Evolutionary conservation across 225 moss, liverwort and hornwort species (phyloP).

Genomic region (Thuidium tamariscinum): DNA sequence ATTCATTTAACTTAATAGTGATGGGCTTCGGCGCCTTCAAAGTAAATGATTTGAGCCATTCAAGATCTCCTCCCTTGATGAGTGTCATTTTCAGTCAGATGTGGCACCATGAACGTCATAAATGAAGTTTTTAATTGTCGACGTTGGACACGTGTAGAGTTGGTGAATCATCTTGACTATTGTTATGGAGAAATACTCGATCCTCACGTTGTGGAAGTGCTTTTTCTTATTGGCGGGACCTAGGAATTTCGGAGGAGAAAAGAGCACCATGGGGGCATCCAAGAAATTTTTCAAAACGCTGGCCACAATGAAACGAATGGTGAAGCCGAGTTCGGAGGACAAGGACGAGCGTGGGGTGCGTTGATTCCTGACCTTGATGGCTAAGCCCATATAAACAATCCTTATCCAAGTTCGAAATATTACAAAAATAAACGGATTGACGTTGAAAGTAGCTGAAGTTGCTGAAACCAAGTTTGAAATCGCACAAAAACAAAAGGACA

Average conservation of each 20-base stretch:
- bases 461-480: not conserved
- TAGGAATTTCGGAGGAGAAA: not conserved
- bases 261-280: conserved; percentile 13
- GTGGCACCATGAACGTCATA: not conserved
- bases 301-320: conserved; percentile 30
- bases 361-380: not conserved
- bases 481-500: not conserved
- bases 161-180: not conserved
- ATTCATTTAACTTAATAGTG: not conserved
- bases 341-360: conserved; percentile 25
- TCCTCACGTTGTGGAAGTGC: not conserved
- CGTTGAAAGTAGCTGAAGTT: not conserved
- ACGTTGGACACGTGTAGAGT: not conserved
- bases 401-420: not conserved
- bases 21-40: not conserved
- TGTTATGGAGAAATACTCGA: not conserved
- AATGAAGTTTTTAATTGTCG: not conserved
- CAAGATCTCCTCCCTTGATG: not conserved
- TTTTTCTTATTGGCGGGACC: not conserved
- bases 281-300: conserved; percentile 34
- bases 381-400: not conserved
- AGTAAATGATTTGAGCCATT: not conserved
- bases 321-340: conserved; percentile 7
- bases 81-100: not conserved
- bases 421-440: not conserved